Conservation (phyloP, 106 monocot genomes). For the Acorus gramineus region DNA sequence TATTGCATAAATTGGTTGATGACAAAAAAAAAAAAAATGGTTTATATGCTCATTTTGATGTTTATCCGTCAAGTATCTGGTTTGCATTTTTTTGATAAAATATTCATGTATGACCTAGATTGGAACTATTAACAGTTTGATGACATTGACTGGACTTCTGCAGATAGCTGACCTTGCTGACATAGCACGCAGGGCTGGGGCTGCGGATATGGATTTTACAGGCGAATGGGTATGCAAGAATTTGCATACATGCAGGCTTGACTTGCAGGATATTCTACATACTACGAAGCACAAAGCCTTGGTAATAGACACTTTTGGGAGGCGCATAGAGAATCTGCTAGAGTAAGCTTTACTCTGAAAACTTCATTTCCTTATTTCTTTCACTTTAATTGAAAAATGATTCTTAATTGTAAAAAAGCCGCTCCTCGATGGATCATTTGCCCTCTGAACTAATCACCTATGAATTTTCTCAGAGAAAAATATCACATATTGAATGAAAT, state of each 20-base stretch:
- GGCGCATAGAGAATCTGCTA: conserved; percentile 27
- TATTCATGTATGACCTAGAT: too few species aligned
- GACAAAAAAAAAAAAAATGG: too few species aligned
- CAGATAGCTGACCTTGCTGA: conserved; percentile 45
- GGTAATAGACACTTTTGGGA: conserved; percentile 58
- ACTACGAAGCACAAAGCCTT: conserved; percentile 32
- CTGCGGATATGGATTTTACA: conserved; percentile 22
- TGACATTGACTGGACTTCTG: conserved; percentile 1
- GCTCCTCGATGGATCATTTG: neutral
- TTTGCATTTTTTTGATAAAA: too few species aligned
- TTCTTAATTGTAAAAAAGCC: neutral
- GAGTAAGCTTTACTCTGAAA: conserved; percentile 15
- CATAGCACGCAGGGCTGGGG: conserved; percentile 34
- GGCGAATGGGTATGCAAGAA: conserved; percentile 18
- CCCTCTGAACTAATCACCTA: neutral
- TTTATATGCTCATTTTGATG: too few species aligned
- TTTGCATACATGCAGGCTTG: conserved; percentile 19
- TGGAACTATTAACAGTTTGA: neutral
- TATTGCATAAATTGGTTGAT: too few species aligned
- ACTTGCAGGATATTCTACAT: conserved; percentile 30
- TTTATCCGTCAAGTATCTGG: too few species aligned
- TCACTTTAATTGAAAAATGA: neutral
- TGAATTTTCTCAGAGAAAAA: conserved; percentile 38
- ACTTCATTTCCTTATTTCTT: neutral
- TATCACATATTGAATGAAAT: conserved; percentile 22